Base-by-base conservation (phyloP, 306 rosid species). In the Pueraria montana region DNA sequence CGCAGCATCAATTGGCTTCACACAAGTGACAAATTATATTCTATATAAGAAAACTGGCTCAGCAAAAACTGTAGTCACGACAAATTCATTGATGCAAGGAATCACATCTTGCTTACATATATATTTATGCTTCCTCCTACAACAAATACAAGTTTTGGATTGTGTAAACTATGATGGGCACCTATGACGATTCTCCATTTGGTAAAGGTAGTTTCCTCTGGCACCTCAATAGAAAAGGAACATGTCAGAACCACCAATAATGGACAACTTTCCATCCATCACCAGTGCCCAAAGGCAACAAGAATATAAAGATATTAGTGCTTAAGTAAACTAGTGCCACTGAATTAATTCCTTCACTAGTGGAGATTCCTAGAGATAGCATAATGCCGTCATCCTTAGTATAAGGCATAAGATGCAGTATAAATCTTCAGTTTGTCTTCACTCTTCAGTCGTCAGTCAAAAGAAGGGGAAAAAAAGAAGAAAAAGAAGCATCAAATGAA, bases 301-400 rank as follows among this genome's bases (percentile, higher is more conserved):
- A 23, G 85, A 75, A 83, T 82, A 82, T 27, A 56, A 77, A 53
- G 75, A 86, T 83, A 72, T 80, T 73, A 49, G 61, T 83, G 87
- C 66, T 65, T 34, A 45, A 34, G 26, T 62, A 68, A 86, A 74
- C 18, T 74, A 74, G 77, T 74, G 62, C 83, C 79, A 46, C 80
- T 61, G 87, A 62, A 69, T 45, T 26, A 69, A 84, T 84, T 82
- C 83, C 80, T 74, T 77, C 61, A 24, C 66, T 23, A 71, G 72
- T 52, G 63, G 82, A 82, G 83, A 84, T 85, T 82, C 87, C 81
- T 38, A 34, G 32, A 16, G 74, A 69, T 11, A 62, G 77, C 80
- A 74, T 59, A 80, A 42, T 66, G 30, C 23, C 20, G 16, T 77
- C 83, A 78, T 80, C 71, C 56, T 36, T 65, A 23, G 27, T 67